Percentiles rank a stretch among this genome's conserved stretches.
Conservation (phyloP, 306 rosid species). For the Begonia masoniana region DNA sequence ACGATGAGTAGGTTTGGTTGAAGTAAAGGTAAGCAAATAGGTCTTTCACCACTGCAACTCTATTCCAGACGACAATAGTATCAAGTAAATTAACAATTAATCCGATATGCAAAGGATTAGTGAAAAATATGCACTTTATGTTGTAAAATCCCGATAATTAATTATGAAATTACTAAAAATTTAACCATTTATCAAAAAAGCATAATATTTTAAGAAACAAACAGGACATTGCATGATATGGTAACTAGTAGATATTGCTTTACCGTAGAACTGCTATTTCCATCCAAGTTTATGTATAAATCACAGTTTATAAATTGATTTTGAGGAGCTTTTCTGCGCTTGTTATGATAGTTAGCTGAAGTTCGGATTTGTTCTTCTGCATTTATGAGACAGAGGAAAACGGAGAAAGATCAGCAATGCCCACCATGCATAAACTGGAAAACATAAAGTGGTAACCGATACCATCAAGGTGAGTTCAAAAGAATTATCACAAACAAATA, state of each 20-base stretch:
- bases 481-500: too few relatives aligned
- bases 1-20: too few relatives aligned
- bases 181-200: neutral
- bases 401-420: neutral
- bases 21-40: too few relatives aligned
- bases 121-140: too few relatives aligned
- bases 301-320: neutral
- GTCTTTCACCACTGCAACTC: too few relatives aligned
- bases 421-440: neutral
- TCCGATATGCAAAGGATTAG: too few relatives aligned
- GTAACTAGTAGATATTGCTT: neutral
- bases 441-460: neutral
- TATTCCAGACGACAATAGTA: too few relatives aligned
- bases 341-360: neutral
- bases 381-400: neutral
- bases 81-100: too few relatives aligned
- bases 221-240: neutral
- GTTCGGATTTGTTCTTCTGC: neutral
- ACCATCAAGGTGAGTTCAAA: neutral
- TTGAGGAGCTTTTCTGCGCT: neutral
- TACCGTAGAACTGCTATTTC: neutral
- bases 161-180: neutral
- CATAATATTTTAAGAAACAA: neutral
- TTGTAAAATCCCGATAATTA: neutral
- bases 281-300: neutral